Conservation (phyloP, 306 rosid species). For the Abrus pulchellus region DNA sequence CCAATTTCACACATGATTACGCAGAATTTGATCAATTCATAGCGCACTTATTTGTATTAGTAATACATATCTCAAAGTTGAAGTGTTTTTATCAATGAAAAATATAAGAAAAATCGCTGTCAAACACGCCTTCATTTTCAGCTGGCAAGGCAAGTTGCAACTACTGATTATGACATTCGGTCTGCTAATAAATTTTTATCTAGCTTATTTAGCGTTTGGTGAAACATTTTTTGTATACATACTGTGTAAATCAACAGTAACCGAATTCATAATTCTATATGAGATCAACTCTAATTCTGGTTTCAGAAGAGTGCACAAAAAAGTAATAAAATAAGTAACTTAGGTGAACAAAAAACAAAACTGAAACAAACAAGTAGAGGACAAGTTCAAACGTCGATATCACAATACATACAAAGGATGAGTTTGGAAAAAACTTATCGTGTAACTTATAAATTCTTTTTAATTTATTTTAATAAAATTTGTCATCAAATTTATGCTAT, state of each 20-base stretch:
- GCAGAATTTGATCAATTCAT: background rate
- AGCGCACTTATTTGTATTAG: background rate
- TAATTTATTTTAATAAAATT: no score
- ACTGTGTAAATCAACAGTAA: background rate
- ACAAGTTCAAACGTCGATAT: conserved; percentile 1
- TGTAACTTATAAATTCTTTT: no score
- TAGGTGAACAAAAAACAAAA: background rate
- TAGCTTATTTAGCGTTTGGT: background rate
- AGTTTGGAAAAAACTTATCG: no score
- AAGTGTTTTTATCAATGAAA: background rate
- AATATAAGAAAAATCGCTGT: conserved; percentile 2
- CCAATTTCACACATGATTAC: background rate
- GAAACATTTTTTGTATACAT: conserved; percentile 3
- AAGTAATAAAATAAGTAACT: background rate
- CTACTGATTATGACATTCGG: conserved; percentile 26
- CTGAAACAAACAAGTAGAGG: background rate
- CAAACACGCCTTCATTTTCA: background rate
- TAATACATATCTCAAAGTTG: background rate
- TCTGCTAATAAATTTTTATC: background rate
- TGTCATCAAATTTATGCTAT: no score
- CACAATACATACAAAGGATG: background rate
- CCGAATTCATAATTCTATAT: background rate
- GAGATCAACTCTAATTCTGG: background rate
- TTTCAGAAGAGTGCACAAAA: background rate
- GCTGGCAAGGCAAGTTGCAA: conserved; percentile 15